Conservation (phyloP, 2,329 filamentous ascomycete genomes). For the Venturia carpophila region DNA sequence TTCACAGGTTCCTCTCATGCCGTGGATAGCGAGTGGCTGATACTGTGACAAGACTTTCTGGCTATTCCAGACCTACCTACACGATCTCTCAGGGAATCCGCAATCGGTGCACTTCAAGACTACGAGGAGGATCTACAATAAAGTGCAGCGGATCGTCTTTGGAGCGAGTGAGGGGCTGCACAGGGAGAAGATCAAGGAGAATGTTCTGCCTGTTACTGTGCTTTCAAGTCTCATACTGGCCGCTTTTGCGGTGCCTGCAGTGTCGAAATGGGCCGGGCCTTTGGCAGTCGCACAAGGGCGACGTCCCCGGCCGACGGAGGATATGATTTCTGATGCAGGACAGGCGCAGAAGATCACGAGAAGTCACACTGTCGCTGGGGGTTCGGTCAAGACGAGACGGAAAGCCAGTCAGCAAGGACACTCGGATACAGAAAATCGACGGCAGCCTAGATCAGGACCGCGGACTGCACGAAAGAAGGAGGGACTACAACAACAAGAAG, state of each 20-base stretch:
- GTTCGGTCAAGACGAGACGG: slow-evolving; percentile 37
- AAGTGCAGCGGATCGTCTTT: slow-evolving; percentile 81
- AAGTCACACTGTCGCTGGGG: slow-evolving; percentile 59
- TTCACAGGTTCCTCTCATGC: slow-evolving; percentile 23
- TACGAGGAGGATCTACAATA: slow-evolving; percentile 77
- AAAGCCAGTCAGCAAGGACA: slow-evolving; percentile 27
- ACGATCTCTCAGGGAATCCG: slow-evolving; percentile 68
- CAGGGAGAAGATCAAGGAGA: slow-evolving; percentile 72
- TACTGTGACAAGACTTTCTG: slow-evolving; percentile 62
- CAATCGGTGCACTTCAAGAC: slow-evolving; percentile 73
- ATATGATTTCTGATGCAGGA: slow-evolving; percentile 53
- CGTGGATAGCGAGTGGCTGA: slow-evolving; percentile 17
- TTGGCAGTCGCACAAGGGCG: slow-evolving; percentile 74
- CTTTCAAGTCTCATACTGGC: slow-evolving; percentile 73
- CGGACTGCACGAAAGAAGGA: not conserved
- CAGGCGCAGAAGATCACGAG: slow-evolving; percentile 51
- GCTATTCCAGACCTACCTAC: slow-evolving; percentile 82
- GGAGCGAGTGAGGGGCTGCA: slow-evolving; percentile 61
- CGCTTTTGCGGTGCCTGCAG: slow-evolving; percentile 63
- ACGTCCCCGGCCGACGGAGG: slow-evolving; percentile 58
- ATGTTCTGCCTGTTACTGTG: slow-evolving; percentile 70
- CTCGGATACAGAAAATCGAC: slow-evolving; percentile 20
- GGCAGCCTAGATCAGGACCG: slow-evolving; percentile 2
- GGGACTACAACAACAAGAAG: not conserved
- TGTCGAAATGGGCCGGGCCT: slow-evolving; percentile 72